Evolutionary conservation across 2,329 filamentous ascomycete species (phyloP).

Genomic region (Aspergillus flavus): DNA sequence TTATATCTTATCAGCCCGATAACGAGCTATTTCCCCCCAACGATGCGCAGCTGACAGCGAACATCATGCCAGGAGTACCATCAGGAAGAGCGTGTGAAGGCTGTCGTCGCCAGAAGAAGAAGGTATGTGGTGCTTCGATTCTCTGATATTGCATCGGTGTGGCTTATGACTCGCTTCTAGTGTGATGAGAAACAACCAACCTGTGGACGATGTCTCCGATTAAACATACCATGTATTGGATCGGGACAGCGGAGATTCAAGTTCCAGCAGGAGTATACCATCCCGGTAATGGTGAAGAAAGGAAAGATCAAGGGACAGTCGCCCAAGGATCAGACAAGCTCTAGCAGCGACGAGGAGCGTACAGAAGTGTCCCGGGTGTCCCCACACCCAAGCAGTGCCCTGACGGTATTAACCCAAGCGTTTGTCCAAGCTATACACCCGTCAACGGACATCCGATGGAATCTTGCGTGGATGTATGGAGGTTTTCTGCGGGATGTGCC

Average conservation of each 20-base stretch:
- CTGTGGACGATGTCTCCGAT: constrained; percentile 51
- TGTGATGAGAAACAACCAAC: constrained; percentile 51
- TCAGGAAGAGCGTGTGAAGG: constrained; percentile 54
- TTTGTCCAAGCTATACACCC: constrained; percentile 38
- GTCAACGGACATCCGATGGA: constrained; percentile 50
- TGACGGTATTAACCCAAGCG: constrained; percentile 33
- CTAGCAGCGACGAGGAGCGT: neutral
- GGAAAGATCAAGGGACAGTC: neutral
- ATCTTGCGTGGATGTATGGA: constrained; percentile 51
- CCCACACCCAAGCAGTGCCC: constrained; percentile 34
- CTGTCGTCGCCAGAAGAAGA: constrained; percentile 58
- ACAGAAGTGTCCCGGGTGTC: no score
- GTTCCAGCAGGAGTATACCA: constrained; percentile 46
- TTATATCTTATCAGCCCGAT: neutral
- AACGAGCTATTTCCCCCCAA: neutral
- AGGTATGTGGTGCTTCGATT: constrained; percentile 38
- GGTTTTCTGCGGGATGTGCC: constrained; percentile 51
- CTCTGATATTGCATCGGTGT: neutral
- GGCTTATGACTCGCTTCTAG: constrained; percentile 29
- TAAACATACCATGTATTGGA: constrained; percentile 50
- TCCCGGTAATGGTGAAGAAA: neutral
- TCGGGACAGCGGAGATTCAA: constrained; percentile 53
- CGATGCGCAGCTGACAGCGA: neutral
- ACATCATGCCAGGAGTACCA: constrained; percentile 55
- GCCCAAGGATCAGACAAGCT: neutral